A percentile compares a stretch with the other conserved stretches of the same genome.
These are phyloP conservation scores for Volvox carteri DNA, from an alignment of 163 green algal species.

Conservation along the genomic window DNA sequence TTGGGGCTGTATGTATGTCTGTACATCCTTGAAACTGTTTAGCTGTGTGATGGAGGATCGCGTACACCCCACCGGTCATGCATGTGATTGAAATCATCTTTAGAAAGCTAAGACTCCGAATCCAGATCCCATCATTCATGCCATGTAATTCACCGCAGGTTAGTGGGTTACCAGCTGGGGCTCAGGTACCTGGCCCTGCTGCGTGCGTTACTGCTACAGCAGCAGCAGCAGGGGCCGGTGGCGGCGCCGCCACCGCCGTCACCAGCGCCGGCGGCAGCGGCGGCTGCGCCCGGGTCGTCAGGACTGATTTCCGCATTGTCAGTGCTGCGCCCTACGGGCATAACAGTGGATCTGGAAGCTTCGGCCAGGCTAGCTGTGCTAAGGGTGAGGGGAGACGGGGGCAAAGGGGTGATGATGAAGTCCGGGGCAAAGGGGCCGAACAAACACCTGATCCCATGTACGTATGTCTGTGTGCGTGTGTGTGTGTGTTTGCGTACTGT, in stretches of 20 bases:
- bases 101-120: no score
- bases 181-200: slow-evolving; percentile 28
- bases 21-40: no score
- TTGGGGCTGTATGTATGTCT: no score
- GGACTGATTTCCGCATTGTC: not conserved
- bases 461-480: no score
- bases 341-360: not conserved
- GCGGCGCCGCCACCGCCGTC: not conserved
- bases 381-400: not conserved
- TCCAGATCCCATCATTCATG: no score
- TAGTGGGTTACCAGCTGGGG: not conserved
- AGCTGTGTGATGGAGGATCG: no score
- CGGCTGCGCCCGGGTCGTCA: not conserved
- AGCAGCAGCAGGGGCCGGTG: not conserved
- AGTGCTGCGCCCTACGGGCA: not conserved
- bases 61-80: no score
- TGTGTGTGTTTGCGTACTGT: no score
- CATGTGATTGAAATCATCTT: no score
- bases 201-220: not conserved
- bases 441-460: no score
- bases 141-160: no score
- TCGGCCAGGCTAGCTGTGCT: not conserved
- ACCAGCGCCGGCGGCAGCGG: not conserved
- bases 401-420: not conserved
- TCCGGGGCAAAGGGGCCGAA: no score